A percentile compares a stretch with the other conserved stretches of the same genome.
Conservation (phyloP, 306 rosid species). For the Mimosa bimucronata region DNA sequence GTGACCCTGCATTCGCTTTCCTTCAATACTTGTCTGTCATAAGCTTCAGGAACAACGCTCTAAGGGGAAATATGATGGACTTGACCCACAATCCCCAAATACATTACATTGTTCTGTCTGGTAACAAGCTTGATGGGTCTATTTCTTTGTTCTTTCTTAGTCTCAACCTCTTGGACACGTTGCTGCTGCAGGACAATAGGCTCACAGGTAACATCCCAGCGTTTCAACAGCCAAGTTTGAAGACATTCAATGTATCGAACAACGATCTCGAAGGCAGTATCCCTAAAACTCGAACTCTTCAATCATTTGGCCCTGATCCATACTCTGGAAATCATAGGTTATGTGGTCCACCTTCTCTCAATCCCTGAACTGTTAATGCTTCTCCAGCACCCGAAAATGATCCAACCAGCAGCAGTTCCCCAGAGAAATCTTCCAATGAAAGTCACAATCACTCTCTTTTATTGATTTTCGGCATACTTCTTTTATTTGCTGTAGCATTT, state of each 20-base stretch:
- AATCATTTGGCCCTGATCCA: neutral
- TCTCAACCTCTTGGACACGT: neutral
- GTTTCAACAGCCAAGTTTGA: neutral
- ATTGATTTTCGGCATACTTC: neutral
- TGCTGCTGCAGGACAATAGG: neutral
- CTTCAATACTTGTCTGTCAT: neutral
- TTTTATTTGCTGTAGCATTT: neutral
- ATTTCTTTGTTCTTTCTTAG: neutral
- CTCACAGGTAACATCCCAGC: neutral
- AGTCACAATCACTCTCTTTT: neutral
- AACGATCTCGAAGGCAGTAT: neutral
- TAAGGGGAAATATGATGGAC: neutral
- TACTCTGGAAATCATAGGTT: neutral
- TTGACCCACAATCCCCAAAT: neutral
- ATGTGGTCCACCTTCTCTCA: neutral
- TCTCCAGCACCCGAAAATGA: neutral
- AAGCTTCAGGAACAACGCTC: neutral
- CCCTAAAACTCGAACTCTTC: neutral
- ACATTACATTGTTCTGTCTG: neutral
- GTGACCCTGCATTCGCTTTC: neutral
- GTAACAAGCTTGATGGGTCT: neutral
- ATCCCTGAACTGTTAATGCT: neutral
- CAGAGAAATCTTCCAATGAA: too few relatives aligned
- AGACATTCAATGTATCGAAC: neutral
- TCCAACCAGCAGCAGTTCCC: neutral